These are phyloP conservation scores for Nemophila menziesii DNA, from an alignment of 257 asterid species.

Conservation along the genomic window DNA sequence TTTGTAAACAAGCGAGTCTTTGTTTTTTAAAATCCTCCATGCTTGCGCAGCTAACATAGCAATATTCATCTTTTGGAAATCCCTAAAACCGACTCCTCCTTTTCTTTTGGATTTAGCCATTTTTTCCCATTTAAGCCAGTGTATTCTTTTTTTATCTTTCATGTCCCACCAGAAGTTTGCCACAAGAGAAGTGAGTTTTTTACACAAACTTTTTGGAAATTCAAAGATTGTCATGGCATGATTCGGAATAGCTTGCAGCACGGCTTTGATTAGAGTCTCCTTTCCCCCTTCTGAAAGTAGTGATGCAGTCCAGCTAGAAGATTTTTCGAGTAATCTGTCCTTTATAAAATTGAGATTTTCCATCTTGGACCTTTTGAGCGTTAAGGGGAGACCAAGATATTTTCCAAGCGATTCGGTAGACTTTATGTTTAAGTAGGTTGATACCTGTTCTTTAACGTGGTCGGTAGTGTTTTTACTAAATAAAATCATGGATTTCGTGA, in stretches of 20 bases:
- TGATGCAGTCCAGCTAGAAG: no score
- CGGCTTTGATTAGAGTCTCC: not conserved
- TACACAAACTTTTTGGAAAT: not conserved
- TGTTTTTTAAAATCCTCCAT: not conserved
- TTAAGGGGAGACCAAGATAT: no score
- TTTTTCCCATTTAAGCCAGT: not conserved
- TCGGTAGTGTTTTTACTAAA: not conserved
- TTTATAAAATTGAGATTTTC: no score
- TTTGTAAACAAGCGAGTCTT: not conserved
- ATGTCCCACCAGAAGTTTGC: not conserved
- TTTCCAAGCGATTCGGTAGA: no score
- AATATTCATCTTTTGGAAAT: not conserved
- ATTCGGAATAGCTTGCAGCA: not conserved
- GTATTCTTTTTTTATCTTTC: not conserved
- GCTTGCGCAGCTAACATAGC: not conserved
- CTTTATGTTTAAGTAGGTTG: no score
- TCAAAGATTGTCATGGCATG: not conserved
- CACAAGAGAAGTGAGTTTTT: not conserved
- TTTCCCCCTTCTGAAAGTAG: not conserved
- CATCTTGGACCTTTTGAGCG: no score
- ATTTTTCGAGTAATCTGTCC: no score
- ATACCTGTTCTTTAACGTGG: no score
- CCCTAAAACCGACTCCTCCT: not conserved
- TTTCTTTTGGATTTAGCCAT: not conserved
- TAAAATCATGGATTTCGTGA: not conserved